Evolutionary conservation across 306 rosid genomes (phyloP), one percentile per base, ranked within the genome.

Genomic region (Quillaja saponaria): DNA sequence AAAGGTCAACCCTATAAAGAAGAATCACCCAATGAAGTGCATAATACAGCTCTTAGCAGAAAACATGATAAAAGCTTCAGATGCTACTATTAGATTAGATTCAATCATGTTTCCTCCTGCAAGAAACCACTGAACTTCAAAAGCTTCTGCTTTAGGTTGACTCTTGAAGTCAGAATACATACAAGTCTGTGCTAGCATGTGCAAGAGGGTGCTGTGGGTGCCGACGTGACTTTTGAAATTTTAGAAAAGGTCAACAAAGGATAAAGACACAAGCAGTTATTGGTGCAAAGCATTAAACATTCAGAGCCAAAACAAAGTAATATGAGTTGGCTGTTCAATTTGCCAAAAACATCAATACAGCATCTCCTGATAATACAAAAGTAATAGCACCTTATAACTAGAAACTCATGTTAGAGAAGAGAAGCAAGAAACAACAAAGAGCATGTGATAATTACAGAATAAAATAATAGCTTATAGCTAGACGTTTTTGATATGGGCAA

Each of bases 1-100:
- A 92, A 62, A 88, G 96, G 74, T 92, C 98, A 79, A 92, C 87
- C 98, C 98, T 92, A 76, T 50, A 66, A 58, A 68, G n/a, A 58
- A 44, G 34, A 33, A 62, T 60, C 59, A 55, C 68, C 47, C 34
- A 2, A 28, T 51, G 54, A 74, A 60, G 50, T 25, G 20, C 40
- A 51, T 70, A 66, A 67, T 56, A 50, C 47, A 61, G 71, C 69
- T 76, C 47, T 53, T 70, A 64, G 73, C 59, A 64, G 40, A 51
- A 70, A 70, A 44, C 49, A 33, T 49, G 6, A 54, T 7, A 42
- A 50, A 5, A 53, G 42, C 49, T 34, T 45, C 60, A 37, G 70
- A 65, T 50, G 35, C 51, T 62, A 44, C 53, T 15, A 14, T 37
- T 21, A 61, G 59, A 54, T 28, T 46, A 56, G 54, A 59, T 46